Evolutionary conservation across 768 basidiomycete species (phyloP).

Genomic region (Xerocomellus dryophilus): DNA sequence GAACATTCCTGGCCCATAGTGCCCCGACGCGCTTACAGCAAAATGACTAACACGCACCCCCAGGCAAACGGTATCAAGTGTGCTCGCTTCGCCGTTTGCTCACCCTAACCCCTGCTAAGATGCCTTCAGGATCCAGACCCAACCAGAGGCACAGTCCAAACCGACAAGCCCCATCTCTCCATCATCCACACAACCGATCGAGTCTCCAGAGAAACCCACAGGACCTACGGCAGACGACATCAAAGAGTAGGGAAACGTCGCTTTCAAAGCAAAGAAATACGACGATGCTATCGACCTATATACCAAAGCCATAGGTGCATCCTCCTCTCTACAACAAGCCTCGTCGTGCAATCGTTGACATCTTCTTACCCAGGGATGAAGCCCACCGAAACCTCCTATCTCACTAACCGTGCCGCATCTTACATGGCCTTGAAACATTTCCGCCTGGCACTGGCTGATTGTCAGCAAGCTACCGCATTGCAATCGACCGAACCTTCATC

Average conservation of each 20-base stretch:
- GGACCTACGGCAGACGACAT: conserved; percentile 54
- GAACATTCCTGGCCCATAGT: neutral
- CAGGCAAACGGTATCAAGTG: no score
- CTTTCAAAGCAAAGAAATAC: conserved; percentile 67
- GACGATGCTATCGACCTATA: conserved; percentile 68
- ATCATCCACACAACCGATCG: conserved; percentile 3
- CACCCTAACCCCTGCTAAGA: conserved; percentile 7
- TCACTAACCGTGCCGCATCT: conserved; percentile 84
- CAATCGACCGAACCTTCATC: conserved; percentile 60
- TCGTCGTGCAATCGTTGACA: conserved; percentile 6
- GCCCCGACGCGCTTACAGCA: neutral
- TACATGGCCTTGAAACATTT: conserved; percentile 81
- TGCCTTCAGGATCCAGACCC: conserved; percentile 13
- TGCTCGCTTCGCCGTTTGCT: neutral
- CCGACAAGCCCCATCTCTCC: conserved; percentile 19
- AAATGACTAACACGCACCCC: no score
- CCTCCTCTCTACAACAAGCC: conserved; percentile 19
- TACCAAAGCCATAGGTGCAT: conserved; percentile 66
- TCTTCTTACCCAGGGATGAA: conserved; percentile 46
- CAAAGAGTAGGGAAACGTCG: conserved; percentile 71
- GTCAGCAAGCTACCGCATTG: conserved; percentile 66
- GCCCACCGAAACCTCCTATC: conserved; percentile 66
- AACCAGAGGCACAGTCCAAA: conserved; percentile 4
- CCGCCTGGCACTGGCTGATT: conserved; percentile 71
- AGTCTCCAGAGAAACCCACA: conserved; percentile 15